Conservation (phyloP, 202 grass and related monocot genomes). For the Cymbopogon flexuosus region DNA sequence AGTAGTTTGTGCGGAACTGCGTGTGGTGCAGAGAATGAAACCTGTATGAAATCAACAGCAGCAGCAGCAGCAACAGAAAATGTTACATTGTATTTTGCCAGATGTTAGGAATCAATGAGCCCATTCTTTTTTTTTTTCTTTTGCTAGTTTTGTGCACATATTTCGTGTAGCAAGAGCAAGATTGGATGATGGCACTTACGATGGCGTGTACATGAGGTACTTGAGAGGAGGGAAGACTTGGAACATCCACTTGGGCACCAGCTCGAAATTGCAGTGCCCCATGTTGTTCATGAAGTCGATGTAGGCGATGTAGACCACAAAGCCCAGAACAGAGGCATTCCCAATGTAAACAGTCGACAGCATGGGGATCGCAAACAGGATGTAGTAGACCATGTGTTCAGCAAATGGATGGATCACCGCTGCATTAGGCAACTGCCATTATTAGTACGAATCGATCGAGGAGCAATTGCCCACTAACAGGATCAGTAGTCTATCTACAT, state of each 20-base stretch:
- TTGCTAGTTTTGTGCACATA: background rate
- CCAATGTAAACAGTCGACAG: conserved; percentile 37
- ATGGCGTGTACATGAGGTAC: conserved; percentile 96
- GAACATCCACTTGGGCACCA: conserved; percentile 81
- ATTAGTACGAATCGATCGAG: background rate
- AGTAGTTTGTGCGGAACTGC: conserved; percentile 94
- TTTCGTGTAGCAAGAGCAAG: background rate
- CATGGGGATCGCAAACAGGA: conserved; percentile 68
- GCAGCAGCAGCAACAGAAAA: background rate
- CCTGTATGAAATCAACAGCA: conserved; percentile 33
- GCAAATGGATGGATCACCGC: conserved; percentile 90
- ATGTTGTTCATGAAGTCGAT: conserved; percentile 99
- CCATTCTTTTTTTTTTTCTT: background rate
- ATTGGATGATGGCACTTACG: conserved; percentile 52
- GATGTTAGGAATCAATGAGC: background rate
- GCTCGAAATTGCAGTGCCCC: conserved; percentile 93
- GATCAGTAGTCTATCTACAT: background rate
- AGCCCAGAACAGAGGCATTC: conserved; percentile 44
- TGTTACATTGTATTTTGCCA: background rate
- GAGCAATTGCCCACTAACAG: background rate
- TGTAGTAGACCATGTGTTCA: conserved; percentile 68
- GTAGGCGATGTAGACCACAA: conserved; percentile 49
- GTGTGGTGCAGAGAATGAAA: conserved; percentile 97
- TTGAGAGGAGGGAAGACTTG: conserved; percentile 77
- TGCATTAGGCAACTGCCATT: conserved; percentile 5